Evolutionary conservation across 2,329 filamentous ascomycete species (phyloP), one percentile per base, ranked within the genome.

Genomic region (Fonsecaea erecta): DNA sequence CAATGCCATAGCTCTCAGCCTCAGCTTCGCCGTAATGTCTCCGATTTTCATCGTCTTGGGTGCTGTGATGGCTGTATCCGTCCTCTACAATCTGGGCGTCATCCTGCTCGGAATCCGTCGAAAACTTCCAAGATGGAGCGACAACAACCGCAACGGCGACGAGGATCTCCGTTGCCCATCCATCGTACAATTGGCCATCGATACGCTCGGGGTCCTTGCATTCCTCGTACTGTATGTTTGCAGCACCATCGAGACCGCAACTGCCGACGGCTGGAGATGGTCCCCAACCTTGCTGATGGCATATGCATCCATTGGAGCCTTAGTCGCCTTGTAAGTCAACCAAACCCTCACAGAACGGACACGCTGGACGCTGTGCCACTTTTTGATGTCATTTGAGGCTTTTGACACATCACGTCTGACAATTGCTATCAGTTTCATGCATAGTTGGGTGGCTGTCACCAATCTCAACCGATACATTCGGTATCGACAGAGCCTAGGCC

Each of bases 301-400:
- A 18, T 68, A 68, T 43, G 54, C 55, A 26, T 59, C 58, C 7
- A 37, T 65, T 12, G 62, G 62, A 35, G 51, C 48, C 18, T 18
- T 68, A 18, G 62, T 68, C 51, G 66, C 66, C n/a, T 56, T 52
- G 66, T 68, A 56, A 65, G 66, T 63, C 9, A 21, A 21, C 28
- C 46, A 14, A 24, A 28, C 34, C 6, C 16, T 46, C 26, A 52
- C 12, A n/a, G n/a, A 37, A 48, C 40, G 24, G 8, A 24, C n/a
- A 12, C 8, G 2, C n/a, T 35, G 34, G 26, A 5, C 24, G 32
- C 24, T n/a, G n/a, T 14, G 18, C 35, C n/a, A n/a, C n/a, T n/a
- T n/a, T n/a, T n/a, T n/a, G n/a, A n/a, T n/a, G 16, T 4, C 2
- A 3, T 9, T 37, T 11, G 34, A 26, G 18, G 26, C 43, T 7